Evolutionary conservation across 495 filamentous ascomycete species (phyloP).

Genomic region (Neurospora tetrasperma): DNA sequence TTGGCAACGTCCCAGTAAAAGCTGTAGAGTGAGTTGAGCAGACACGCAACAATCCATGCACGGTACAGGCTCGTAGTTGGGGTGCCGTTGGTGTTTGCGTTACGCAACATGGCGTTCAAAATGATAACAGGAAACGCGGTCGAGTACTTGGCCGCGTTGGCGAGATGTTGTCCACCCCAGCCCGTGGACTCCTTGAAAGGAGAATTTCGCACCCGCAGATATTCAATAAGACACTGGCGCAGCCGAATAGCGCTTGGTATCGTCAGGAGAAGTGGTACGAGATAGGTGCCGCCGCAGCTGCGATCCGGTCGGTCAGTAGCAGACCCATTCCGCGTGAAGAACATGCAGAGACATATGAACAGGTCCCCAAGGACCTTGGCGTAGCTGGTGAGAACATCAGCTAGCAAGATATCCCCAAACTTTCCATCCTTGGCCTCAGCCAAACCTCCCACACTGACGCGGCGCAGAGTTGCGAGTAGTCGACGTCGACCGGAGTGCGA

Average conservation of each 20-base stretch:
- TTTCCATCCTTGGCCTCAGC: conserved; percentile 72
- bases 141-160: conserved; percentile 88
- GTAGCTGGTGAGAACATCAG: conserved; percentile 90
- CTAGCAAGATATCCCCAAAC: conserved; percentile 89
- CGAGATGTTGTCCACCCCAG: conserved; percentile 74
- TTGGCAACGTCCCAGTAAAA: conserved; percentile 98
- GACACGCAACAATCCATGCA: conserved; percentile 49
- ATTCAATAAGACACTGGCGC: conserved; percentile 88
- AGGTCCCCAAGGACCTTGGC: conserved; percentile 83
- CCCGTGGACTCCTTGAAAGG: conserved; percentile 37
- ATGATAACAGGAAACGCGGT: conserved; percentile 87
- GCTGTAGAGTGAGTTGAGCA: conserved; percentile 78
- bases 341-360: conserved; percentile 86
- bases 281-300: conserved; percentile 59
- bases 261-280: conserved; percentile 72
- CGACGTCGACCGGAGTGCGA: conserved; percentile 64
- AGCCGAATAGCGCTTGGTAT: conserved; percentile 77
- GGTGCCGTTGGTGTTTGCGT: conserved; percentile 23
- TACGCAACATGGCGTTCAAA: conserved; percentile 62
- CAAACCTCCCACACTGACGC: conserved; percentile 69
- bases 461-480: conserved; percentile 59
- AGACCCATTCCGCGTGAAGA: conserved; percentile 52
- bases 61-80: conserved; percentile 26
- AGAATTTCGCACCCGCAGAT: conserved; percentile 53
- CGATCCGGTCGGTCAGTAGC: conserved; percentile 75